These are phyloP conservation scores for Ustilago tritici DNA, from an alignment of 1,284 basidiomycete genomes.

Conservation along the genomic window DNA sequence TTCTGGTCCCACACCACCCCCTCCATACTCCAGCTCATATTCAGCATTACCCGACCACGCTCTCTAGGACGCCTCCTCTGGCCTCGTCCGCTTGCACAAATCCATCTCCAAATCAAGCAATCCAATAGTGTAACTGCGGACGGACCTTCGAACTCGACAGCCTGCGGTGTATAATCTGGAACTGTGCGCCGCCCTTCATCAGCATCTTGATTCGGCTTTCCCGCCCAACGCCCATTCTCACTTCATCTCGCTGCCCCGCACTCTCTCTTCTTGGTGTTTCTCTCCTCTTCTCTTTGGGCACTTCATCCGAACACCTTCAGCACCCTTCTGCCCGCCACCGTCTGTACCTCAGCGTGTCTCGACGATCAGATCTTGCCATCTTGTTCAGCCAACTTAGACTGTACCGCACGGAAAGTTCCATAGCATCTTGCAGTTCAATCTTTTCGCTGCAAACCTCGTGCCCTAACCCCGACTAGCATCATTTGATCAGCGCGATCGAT, in stretches of 20 bases:
- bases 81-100: not conserved
- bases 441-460: not conserved
- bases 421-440: not conserved
- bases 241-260: conserved; percentile 12
- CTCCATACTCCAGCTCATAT: not conserved
- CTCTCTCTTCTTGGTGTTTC: not conserved
- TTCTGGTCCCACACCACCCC: not conserved
- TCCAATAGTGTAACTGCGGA: not conserved
- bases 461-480: not conserved
- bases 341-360: not conserved
- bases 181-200: conserved; percentile 9
- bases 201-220: not conserved
- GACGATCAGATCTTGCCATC: conserved; percentile 8
- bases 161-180: not conserved
- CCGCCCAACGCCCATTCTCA: conserved; percentile 1
- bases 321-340: not conserved
- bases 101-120: not conserved
- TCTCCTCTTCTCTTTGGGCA: not conserved
- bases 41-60: not conserved
- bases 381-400: not conserved
- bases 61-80: not conserved
- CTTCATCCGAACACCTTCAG: not conserved
- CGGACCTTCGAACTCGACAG: not conserved
- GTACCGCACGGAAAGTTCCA: not conserved
- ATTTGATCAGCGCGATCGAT: not conserved